Evolutionary conservation across 169 alveolate genomes (phyloP).

Genomic region (Perkinsus olseni): DNA sequence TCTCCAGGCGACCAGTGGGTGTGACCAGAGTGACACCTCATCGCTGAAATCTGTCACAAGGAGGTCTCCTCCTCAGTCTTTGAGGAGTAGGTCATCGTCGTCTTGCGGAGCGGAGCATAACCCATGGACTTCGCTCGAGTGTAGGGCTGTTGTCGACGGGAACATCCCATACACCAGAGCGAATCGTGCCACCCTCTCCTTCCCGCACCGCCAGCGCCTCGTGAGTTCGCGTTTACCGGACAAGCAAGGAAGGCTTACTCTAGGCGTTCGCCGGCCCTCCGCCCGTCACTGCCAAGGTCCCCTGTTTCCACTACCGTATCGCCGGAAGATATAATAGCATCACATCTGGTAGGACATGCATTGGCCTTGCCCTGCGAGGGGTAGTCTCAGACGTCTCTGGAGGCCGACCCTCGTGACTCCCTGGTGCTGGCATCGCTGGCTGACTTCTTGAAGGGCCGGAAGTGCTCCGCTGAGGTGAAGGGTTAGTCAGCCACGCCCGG

Average conservation of each 20-base stretch:
- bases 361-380: neutral
- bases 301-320: neutral
- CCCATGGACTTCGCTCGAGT: no score
- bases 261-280: neutral
- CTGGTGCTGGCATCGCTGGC: neutral
- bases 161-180: no score
- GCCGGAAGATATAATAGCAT: neutral
- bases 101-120: no score
- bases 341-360: neutral
- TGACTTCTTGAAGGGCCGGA: neutral
- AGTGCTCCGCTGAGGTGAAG: neutral
- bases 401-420: neutral
- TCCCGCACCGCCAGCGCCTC: neutral
- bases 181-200: neutral
- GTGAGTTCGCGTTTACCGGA: neutral
- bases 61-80: no score
- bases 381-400: neutral
- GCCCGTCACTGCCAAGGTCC: neutral
- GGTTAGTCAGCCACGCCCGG: neutral
- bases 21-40: no score
- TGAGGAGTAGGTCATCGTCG: no score
- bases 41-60: no score
- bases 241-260: neutral
- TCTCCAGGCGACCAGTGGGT: no score
- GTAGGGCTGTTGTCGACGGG: no score